phyloP scores from a whole-genome alignment of 2,329 filamentous ascomycete genomes.

The Aureobasidium namibiae region DNA sequence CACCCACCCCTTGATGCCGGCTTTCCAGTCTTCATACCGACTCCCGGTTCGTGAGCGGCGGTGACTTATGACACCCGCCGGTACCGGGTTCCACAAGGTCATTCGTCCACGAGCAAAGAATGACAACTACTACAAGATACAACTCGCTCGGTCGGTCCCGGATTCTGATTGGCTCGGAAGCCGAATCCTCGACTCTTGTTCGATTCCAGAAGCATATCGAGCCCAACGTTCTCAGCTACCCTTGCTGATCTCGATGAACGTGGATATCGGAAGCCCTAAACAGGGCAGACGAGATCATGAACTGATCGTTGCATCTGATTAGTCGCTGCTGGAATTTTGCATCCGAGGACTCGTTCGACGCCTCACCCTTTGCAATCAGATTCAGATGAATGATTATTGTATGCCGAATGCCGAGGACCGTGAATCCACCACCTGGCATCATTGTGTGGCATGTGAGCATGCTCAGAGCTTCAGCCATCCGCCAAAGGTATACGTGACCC shows the following conservation, averaged over 20 bases:
- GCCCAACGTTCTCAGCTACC: not conserved
- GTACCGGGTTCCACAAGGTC: not conserved
- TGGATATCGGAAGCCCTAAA: not conserved
- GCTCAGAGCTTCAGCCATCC: not conserved
- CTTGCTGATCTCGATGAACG: not conserved
- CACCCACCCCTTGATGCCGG: not conserved
- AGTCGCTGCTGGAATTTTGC: too few species aligned
- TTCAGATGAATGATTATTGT: not conserved
- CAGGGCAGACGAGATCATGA: not conserved
- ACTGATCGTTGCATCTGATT: constrained; percentile 3
- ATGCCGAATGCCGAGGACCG: not conserved
- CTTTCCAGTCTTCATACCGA: not conserved
- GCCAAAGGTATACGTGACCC: not conserved
- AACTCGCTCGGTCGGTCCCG: not conserved
- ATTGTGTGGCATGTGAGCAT: too few species aligned
- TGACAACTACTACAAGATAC: not conserved
- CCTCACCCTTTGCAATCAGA: not conserved
- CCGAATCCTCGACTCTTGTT: not conserved
- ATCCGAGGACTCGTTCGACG: not conserved
- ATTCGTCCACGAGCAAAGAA: not conserved
- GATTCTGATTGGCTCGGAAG: not conserved
- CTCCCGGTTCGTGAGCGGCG: not conserved
- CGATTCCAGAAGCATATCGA: not conserved
- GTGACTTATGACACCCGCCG: not conserved
- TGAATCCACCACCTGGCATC: not conserved